Evolutionary conservation across 2,329 filamentous ascomycete species (phyloP).

Genomic region (Talaromyces sp.): DNA sequence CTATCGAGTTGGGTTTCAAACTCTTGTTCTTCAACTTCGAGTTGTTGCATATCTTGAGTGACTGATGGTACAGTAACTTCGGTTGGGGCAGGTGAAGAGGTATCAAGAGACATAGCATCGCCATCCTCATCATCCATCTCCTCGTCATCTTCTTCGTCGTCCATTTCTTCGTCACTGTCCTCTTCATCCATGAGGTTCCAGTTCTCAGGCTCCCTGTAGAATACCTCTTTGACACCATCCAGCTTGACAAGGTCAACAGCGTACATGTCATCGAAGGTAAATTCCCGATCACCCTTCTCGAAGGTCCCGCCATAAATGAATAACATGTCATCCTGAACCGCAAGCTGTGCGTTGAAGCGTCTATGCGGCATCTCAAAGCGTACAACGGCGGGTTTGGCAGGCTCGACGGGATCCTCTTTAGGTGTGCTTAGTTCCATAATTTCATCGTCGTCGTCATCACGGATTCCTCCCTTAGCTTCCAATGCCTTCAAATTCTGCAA

Average conservation of each 20-base stretch:
- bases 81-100: constrained; percentile 39
- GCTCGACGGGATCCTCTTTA: constrained; percentile 54
- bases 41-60: constrained; percentile 40
- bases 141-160: constrained; percentile 48
- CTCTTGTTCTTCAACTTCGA: constrained; percentile 43
- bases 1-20: constrained; percentile 62
- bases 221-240: constrained; percentile 90
- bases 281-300: constrained; percentile 92
- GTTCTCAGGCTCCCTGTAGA: constrained; percentile 80
- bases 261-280: constrained; percentile 93
- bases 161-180: constrained; percentile 61
- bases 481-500: constrained; percentile 83
- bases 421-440: constrained; percentile 42
- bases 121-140: constrained; percentile 49
- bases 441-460: constrained; percentile 51
- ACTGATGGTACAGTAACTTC: constrained; percentile 41
- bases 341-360: constrained; percentile 86
- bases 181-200: constrained; percentile 68
- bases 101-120: constrained; percentile 49
- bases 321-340: constrained; percentile 87
- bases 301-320: constrained; percentile 96
- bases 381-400: constrained; percentile 63
- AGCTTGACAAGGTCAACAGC: constrained; percentile 92
- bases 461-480: constrained; percentile 70
- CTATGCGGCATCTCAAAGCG: constrained; percentile 83